Evolutionary conservation across 176 grass and related monocot species (phyloP).

Genomic region (Tillandsia leiboldiana): DNA sequence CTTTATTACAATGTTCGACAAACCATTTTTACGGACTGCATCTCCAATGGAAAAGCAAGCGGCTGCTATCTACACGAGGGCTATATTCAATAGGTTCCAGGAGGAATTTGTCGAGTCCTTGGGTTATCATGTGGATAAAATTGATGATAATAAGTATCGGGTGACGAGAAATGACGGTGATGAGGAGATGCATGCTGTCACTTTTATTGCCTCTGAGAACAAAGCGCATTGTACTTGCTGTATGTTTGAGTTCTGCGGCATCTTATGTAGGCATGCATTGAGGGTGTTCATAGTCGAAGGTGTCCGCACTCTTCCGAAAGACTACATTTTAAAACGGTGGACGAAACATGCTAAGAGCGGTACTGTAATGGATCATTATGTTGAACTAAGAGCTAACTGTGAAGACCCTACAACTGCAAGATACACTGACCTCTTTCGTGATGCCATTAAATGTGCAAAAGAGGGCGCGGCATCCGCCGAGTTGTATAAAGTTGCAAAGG

Average conservation of each 20-base stretch:
- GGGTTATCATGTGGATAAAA: slow-evolving; percentile 68
- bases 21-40: slow-evolving; percentile 47
- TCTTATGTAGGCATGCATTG: slow-evolving; percentile 82
- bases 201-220: slow-evolving; percentile 40
- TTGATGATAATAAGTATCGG: slow-evolving; percentile 57
- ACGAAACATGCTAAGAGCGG: slow-evolving; percentile 77
- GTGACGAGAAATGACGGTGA: slow-evolving; percentile 31
- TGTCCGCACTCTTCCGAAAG: slow-evolving; percentile 51
- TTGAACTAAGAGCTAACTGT: slow-evolving; percentile 44
- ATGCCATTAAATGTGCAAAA: slow-evolving; percentile 63
- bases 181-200: slow-evolving; percentile 51
- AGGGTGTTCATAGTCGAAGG: slow-evolving; percentile 69
- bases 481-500: slow-evolving; percentile 75
- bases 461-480: slow-evolving; percentile 61
- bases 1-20: slow-evolving; percentile 67
- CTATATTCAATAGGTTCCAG: slow-evolving; percentile 75
- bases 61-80: slow-evolving; percentile 54
- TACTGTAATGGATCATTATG: slow-evolving; percentile 40
- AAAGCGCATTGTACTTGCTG: slow-evolving; percentile 62
- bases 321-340: slow-evolving; percentile 89
- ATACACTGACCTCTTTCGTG: slow-evolving; percentile 55
- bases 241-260: slow-evolving; percentile 75
- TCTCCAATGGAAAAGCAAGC: slow-evolving; percentile 80
- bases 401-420: slow-evolving; percentile 41
- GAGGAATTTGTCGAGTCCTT: slow-evolving; percentile 82